These are phyloP conservation scores for Citrus sinensis DNA, from an alignment of 345 rosid species.

Conservation along the genomic window DVS_A1.0 CM039169.1:29338001-29338500, in stretches of 20 bases:
- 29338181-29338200: background rate
- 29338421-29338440: slow-evolving; percentile 20
- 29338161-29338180: background rate
- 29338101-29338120: slow-evolving; percentile 87
- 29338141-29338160: background rate
- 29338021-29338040: slow-evolving; percentile 6
- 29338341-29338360: background rate
- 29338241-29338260: slow-evolving; percentile 74
- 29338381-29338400: slow-evolving; percentile 12
- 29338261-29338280: slow-evolving; percentile 90
- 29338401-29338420: slow-evolving; percentile 11
- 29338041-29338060: slow-evolving; percentile 11
- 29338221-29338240: slow-evolving; percentile 89
- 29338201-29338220: slow-evolving; percentile 80
- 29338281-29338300: slow-evolving; percentile 98
- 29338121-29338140: slow-evolving; percentile 15
- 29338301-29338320: slow-evolving; percentile 68
- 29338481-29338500: slow-evolving; percentile 58
- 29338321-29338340: background rate
- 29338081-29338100: slow-evolving; percentile 58
- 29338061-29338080: slow-evolving; percentile 86
- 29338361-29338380: slow-evolving; percentile 8
- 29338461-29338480: slow-evolving; percentile 51
- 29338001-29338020: slow-evolving; percentile 16
- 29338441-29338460: slow-evolving; percentile 49